Evolutionary conservation across 1,284 basidiomycete species (phyloP).

Genomic region (Phlebopus sp.): DNA sequence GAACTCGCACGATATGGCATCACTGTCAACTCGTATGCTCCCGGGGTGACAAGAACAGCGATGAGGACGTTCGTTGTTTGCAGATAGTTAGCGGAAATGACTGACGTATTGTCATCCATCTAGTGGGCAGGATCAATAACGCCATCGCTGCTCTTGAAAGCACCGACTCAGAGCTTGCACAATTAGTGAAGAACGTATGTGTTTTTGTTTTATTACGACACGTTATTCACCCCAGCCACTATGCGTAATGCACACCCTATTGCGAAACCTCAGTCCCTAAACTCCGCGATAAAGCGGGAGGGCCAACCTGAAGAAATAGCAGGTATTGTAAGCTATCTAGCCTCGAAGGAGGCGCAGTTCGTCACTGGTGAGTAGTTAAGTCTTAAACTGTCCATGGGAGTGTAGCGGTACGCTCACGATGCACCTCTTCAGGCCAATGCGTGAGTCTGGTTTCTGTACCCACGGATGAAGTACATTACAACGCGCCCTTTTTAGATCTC

Average conservation of each 20-base stretch:
- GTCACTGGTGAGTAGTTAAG: slow-evolving; percentile 18
- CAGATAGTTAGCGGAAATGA: neutral
- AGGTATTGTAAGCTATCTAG: slow-evolving; percentile 24
- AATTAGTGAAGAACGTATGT: slow-evolving; percentile 6
- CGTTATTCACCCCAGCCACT: neutral
- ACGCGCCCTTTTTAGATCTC: no score
- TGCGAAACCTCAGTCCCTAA: slow-evolving; percentile 2
- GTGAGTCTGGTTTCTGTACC: no score
- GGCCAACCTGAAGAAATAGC: slow-evolving; percentile 28
- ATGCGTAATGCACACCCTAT: neutral
- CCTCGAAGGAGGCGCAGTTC: slow-evolving; percentile 24
- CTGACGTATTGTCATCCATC: neutral
- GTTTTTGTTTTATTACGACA: neutral
- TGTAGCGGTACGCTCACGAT: neutral
- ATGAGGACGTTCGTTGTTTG: slow-evolving; percentile 12
- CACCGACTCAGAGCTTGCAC: slow-evolving; percentile 2
- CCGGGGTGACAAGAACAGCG: slow-evolving; percentile 18
- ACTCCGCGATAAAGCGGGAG: slow-evolving; percentile 4
- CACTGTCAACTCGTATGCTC: slow-evolving; percentile 22
- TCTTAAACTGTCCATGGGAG: no score
- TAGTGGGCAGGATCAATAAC: neutral
- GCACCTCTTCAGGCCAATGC: slow-evolving; percentile 19
- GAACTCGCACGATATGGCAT: slow-evolving; percentile 17
- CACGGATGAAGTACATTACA: no score
- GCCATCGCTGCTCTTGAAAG: slow-evolving; percentile 9